Evolutionary conservation across 495 filamentous ascomycete genomes (phyloP), one percentile per base, ranked within the genome.

Genomic region (Penicillium daleae): DNA sequence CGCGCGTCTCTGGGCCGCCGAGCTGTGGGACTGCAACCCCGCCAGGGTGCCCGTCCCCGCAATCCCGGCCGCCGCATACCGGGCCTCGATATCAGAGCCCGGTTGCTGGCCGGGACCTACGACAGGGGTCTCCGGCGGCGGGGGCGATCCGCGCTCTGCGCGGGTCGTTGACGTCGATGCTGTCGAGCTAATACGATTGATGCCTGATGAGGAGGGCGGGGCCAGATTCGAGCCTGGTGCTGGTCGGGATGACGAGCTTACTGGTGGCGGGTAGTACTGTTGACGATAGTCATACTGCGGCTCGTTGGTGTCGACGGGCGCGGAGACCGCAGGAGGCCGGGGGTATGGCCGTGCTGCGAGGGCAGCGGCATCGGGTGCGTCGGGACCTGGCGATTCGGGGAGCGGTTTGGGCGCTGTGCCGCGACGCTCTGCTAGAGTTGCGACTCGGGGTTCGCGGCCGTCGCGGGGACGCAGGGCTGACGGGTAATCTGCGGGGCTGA

Each of bases 91-190:
- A 42, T 90, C 90, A 26, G 89, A 89, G 22, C 87, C 86, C 2
- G 89, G 86, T 31, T 87, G 80, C 57, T 84, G 85, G 21, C 84
- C 85, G 3, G 90, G 89, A 40, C 89, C 89, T 10, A 90, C 84
- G 46, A 93, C 83, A n/a, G 95, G 95, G 0, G 95, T 98, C 72
- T 98, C 96, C 4, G 95, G 95, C 4, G 95, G 95, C 6, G 96
- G 93, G 2, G 95, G 95, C 22, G 94, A 97, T 21, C 95, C 95
- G 64, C 95, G 85, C 71, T 92, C 89, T 32, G 94, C 95, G 59
- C 91, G 85, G 10, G 96, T 98, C 8, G 95, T 99, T 2, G 93
- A 96, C 0, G 87, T 96, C 0, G 95, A 97, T 17, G 93, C 92
- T 29, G 90, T 93, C 0, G 92, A 96, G 56, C 87, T 88, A 64